Evolutionary conservation across 2,329 filamentous ascomycete species (phyloP).

Genomic region (Chaetoscypha palmicola): DNA sequence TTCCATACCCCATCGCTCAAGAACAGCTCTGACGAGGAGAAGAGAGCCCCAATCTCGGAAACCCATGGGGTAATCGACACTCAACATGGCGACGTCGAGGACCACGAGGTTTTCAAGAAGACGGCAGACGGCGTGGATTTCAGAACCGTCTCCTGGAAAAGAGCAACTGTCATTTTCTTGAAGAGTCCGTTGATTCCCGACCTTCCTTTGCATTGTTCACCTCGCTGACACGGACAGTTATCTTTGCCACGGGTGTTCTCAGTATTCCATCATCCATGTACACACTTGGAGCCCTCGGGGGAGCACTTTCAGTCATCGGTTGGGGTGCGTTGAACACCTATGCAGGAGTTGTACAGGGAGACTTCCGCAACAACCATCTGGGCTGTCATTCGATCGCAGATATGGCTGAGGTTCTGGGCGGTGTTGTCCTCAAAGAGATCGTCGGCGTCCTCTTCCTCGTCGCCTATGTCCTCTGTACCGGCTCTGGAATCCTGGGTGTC

Average conservation of each 20-base stretch:
- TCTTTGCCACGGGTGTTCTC: slow-evolving; percentile 38
- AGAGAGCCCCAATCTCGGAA: slow-evolving; percentile 7
- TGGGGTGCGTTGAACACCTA: slow-evolving; percentile 34
- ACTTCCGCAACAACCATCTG: slow-evolving; percentile 44
- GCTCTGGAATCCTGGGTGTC: slow-evolving; percentile 51
- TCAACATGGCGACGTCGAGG: slow-evolving; percentile 15
- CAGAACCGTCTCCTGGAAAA: slow-evolving; percentile 41
- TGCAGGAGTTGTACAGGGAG: slow-evolving; percentile 41
- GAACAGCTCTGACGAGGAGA: slow-evolving; percentile 10
- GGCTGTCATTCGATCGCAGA: slow-evolving; percentile 48
- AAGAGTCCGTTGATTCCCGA: slow-evolving; percentile 26
- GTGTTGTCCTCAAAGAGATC: slow-evolving; percentile 43
- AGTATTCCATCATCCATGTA: slow-evolving; percentile 38
- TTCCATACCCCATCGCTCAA: slow-evolving; percentile 13
- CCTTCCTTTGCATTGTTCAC: neutral
- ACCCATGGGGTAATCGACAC: slow-evolving; percentile 18
- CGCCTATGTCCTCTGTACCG: slow-evolving; percentile 49
- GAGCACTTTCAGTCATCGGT: slow-evolving; percentile 37
- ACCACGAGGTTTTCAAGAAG: slow-evolving; percentile 40
- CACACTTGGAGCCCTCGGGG: slow-evolving; percentile 37
- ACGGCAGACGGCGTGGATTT: slow-evolving; percentile 39
- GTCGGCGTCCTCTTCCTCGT: slow-evolving; percentile 50
- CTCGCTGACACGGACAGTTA: slow-evolving; percentile 12
- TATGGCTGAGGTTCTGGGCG: slow-evolving; percentile 52
- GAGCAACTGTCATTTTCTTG: slow-evolving; percentile 41